Conservation (phyloP, 208 protist genomes). For the Leishmania amazonensis region DNA sequence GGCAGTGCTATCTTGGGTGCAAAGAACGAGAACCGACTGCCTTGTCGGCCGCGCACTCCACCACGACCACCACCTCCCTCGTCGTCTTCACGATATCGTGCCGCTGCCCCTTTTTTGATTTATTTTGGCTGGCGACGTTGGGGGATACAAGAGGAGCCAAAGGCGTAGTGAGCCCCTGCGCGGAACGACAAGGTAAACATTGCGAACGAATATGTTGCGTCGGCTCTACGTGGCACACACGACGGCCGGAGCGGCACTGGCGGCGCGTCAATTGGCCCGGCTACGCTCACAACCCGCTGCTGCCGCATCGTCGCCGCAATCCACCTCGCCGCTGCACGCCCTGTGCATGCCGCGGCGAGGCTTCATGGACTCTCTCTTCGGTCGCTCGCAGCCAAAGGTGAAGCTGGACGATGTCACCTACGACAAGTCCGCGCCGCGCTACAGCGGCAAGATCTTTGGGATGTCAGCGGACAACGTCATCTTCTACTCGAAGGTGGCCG, state of each 20-base stretch:
- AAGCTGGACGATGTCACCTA: conserved; percentile 73
- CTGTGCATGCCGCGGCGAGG: conserved; percentile 21
- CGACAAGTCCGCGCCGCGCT: conserved; percentile 72
- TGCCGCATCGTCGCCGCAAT: neutral
- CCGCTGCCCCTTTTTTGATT: neutral
- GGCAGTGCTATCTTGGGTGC: neutral
- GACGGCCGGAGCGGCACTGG: conserved; percentile 3
- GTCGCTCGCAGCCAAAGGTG: conserved; percentile 37
- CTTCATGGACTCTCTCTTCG: conserved; percentile 49
- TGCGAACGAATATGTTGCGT: conserved; percentile 1
- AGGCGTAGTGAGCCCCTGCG: neutral
- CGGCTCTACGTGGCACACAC: conserved; percentile 12
- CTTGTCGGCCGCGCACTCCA: neutral
- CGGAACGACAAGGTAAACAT: neutral
- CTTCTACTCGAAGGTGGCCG: conserved; percentile 80
- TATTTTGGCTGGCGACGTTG: neutral
- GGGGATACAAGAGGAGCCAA: neutral
- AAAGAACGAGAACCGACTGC: neutral
- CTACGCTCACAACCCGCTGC: neutral
- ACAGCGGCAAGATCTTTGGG: conserved; percentile 83
- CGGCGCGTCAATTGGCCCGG: neutral
- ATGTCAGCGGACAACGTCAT: conserved; percentile 74
- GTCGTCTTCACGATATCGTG: neutral
- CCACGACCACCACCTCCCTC: neutral
- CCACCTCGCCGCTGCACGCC: neutral